phyloP scores from a whole-genome alignment of 2,329 filamentous ascomycete genomes.

The Penicillium sp. region DNA sequence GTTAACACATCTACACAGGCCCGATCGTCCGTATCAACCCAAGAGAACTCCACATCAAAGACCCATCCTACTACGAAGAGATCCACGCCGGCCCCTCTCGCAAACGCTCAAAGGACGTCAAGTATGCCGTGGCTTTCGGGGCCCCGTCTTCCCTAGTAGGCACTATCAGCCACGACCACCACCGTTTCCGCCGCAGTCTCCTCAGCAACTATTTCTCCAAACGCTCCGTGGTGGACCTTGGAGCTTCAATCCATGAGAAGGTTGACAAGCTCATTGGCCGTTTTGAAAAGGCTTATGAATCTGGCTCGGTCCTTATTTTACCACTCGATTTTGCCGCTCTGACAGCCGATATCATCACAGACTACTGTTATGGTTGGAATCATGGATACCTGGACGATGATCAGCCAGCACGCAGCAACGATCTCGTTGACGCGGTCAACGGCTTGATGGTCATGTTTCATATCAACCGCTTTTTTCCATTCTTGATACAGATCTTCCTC shows the following conservation, averaged over 20 bases:
- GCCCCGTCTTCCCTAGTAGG: conserved; percentile 24
- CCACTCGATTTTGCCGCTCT: conserved; percentile 30
- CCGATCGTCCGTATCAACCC: conserved; percentile 42
- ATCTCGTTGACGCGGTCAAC: conserved; percentile 25
- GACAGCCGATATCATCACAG: conserved; percentile 40
- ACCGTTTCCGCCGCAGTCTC: conserved; percentile 44
- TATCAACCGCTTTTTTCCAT: conserved; percentile 31
- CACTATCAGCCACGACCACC: conserved; percentile 44
- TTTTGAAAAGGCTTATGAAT: conserved; percentile 21
- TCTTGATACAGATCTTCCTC: conserved; percentile 28
- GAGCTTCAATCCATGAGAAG: conserved; percentile 41
- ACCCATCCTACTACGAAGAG: conserved; percentile 37
- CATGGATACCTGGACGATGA: conserved; percentile 33
- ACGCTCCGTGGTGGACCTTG: conserved; percentile 37
- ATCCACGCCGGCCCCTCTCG: conserved; percentile 28
- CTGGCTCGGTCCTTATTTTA: conserved; percentile 21
- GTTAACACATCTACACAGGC: conserved; percentile 17
- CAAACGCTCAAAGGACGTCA: conserved; percentile 24
- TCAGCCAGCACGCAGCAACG: conserved; percentile 24
- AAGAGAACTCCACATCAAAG: conserved; percentile 39
- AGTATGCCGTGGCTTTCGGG: conserved; percentile 19
- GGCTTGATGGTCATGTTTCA: conserved; percentile 29
- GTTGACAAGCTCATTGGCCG: conserved; percentile 30
- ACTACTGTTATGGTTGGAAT: conserved; percentile 41
- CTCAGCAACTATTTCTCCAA: conserved; percentile 50